Base-by-base conservation (phyloP, 2,329 filamentous ascomycete genomes). In the Colletotrichum eremochloae region DNA sequence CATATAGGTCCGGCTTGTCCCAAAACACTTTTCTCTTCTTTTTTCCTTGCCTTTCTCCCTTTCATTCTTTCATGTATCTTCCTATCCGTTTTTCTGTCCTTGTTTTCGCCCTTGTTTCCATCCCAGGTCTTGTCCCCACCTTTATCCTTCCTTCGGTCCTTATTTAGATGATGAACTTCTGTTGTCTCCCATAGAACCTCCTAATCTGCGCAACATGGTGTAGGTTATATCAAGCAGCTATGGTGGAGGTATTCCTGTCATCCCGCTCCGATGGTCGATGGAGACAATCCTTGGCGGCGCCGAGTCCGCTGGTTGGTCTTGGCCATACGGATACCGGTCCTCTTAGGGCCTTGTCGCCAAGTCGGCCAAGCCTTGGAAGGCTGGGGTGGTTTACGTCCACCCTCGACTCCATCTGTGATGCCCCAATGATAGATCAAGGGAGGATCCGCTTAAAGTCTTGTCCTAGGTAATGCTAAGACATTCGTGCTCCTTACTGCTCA, bases 401-500 rank as follows among this genome's bases (percentile, higher is more conserved):
- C 46, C 9, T 55, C 46, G 18, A 31, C 44, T 63, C 44, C 57
- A 46, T 31, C 55, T 18, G 46, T 31, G 20, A 60, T 60, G 42
- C 11, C 38, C 33, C 52, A 31, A 38, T n/a, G 31, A 63, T 24
- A 38, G 8, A 33, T 48, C 55, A 48, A 33, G 42, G 48, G 61
- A 61, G 67, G 67, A 48, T 64, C 57, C 70, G 40, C 61, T 65
- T 56, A 70, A 55, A n/a, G 60, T 72, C 70, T 72, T 72, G 70
- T 70, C 70, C 46, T 72, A 72, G 67, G 70, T 72, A 65, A 69
- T 72, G 53, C 66, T 69, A 65, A 72, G 70, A 69, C 55, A 61
- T 38, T 55, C 44, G 29, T 18, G 5, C 5, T 60, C 9, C 8
- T 31, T 42, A 31, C 46, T 33, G 52, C 15, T 36, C 38, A 31